Conservation (phyloP, 495 filamentous ascomycete species). For the Podospora appendiculata region DNA sequence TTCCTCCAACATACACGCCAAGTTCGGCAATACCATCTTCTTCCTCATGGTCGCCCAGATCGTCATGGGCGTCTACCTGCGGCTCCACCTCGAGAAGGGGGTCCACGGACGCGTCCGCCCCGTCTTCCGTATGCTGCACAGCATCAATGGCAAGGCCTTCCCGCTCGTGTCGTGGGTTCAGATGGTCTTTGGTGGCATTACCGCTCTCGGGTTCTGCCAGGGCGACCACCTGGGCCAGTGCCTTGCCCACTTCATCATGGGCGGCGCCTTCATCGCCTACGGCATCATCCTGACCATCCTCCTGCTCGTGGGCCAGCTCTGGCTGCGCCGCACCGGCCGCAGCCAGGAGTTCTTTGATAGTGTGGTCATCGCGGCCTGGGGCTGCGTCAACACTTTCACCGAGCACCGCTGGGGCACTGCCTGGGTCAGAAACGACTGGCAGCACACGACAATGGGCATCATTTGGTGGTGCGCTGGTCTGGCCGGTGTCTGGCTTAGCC, state of each 20-base stretch:
- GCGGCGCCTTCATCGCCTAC: slow-evolving; percentile 90
- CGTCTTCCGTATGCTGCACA: slow-evolving; percentile 64
- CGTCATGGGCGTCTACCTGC: slow-evolving; percentile 76
- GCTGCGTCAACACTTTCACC: slow-evolving; percentile 95
- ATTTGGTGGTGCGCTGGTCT: slow-evolving; percentile 96
- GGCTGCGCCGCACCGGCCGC: slow-evolving; percentile 75
- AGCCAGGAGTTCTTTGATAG: slow-evolving; percentile 98
- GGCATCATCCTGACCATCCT: slow-evolving; percentile 82
- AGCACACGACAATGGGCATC: slow-evolving; percentile 95
- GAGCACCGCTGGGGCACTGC: slow-evolving; percentile 86
- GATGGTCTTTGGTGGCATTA: slow-evolving; percentile 95
- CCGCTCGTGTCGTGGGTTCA: slow-evolving; percentile 86
- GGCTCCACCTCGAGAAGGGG: slow-evolving; percentile 77
- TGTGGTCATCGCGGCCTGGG: slow-evolving; percentile 84
- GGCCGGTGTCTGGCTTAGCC: slow-evolving; percentile 85
- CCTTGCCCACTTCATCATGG: slow-evolving; percentile 97
- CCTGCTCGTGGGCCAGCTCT: slow-evolving; percentile 78
- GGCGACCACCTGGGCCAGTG: slow-evolving; percentile 91
- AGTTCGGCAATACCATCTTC: slow-evolving; percentile 73
- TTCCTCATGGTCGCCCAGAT: slow-evolving; percentile 70
- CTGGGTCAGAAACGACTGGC: slow-evolving; percentile 94
- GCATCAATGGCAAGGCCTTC: slow-evolving; percentile 77
- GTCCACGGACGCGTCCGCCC: slow-evolving; percentile 71
- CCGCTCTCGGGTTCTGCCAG: slow-evolving; percentile 86
- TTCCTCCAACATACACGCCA: slow-evolving; percentile 67